phyloP scores from a whole-genome alignment of 148 eudicot genomes.

The Limonium bicolor region DNA sequence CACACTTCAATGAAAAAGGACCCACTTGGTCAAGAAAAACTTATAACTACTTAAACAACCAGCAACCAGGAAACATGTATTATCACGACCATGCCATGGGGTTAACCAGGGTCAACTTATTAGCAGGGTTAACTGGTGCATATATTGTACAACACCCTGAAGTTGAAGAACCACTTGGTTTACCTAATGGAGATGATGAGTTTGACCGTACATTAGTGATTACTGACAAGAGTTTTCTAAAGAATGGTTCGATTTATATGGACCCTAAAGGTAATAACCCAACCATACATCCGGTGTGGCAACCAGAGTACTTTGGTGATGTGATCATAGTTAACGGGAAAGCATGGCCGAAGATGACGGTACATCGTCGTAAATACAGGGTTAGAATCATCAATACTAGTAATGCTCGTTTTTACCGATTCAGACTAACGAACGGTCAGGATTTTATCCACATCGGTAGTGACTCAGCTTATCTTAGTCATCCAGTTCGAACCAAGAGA shows the following conservation, averaged over 20 bases:
- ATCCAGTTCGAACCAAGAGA: slow-evolving; percentile 17
- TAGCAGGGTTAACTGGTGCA: slow-evolving; percentile 70
- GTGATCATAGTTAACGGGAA: slow-evolving; percentile 68
- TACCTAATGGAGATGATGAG: slow-evolving; percentile 34
- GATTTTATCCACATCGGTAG: slow-evolving; percentile 41
- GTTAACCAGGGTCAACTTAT: slow-evolving; percentile 62
- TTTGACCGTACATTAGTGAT: slow-evolving; percentile 51
- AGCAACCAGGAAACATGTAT: slow-evolving; percentile 63
- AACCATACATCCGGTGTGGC: slow-evolving; percentile 70
- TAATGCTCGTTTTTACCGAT: slow-evolving; percentile 57
- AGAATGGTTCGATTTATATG: slow-evolving; percentile 59
- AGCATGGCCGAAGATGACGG: slow-evolving; percentile 72
- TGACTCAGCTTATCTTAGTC: slow-evolving; percentile 38
- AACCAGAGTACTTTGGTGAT: slow-evolving; percentile 75
- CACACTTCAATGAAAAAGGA: slow-evolving; percentile 28
- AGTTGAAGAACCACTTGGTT: slow-evolving; percentile 35
- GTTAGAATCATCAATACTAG: slow-evolving; percentile 70
- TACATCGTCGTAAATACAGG: slow-evolving; percentile 45
- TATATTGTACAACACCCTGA: slow-evolving; percentile 35
- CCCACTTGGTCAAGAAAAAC: slow-evolving; percentile 33
- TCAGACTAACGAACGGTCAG: slow-evolving; percentile 31
- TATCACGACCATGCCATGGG: slow-evolving; percentile 93
- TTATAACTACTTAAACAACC: slow-evolving; percentile 39
- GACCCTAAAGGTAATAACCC: slow-evolving; percentile 59
- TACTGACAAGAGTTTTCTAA: slow-evolving; percentile 43